Evolutionary conservation across 148 eudicot species (phyloP).

Genomic region (Cornus kousa): DNA sequence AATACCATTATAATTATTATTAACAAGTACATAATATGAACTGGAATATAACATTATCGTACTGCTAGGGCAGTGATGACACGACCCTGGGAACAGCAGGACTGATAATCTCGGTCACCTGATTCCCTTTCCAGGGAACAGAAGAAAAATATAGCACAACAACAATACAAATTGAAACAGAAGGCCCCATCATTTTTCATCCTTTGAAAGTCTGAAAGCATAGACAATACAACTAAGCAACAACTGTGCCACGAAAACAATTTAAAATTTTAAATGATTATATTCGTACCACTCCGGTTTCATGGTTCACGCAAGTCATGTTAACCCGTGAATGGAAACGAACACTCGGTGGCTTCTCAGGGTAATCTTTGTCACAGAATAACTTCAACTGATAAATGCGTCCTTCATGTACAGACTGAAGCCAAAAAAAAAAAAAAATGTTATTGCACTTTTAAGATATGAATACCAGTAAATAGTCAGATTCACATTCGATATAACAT

Average conservation of each 20-base stretch:
- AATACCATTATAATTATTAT: neutral
- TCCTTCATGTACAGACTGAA: slow-evolving; percentile 57
- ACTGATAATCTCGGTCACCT: neutral
- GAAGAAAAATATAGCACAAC: neutral
- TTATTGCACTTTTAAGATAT: neutral
- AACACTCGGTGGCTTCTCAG: slow-evolving; percentile 58
- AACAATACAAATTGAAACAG: neutral
- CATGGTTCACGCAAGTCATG: slow-evolving; percentile 56
- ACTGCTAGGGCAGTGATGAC: neutral
- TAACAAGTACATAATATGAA: neutral
- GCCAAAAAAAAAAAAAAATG: neutral
- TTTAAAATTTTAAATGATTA: neutral
- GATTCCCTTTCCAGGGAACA: neutral
- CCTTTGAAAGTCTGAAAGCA: neutral
- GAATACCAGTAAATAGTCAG: neutral
- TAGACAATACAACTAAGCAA: neutral
- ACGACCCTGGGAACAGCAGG: neutral
- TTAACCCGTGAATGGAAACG: slow-evolving; percentile 52
- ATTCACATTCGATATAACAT: neutral
- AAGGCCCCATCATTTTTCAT: neutral
- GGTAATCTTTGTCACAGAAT: slow-evolving; percentile 58
- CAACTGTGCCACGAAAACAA: neutral
- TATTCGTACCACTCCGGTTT: slow-evolving; percentile 48
- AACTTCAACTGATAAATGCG: slow-evolving; percentile 60
- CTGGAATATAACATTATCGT: neutral